phyloP scores from a whole-genome alignment of 2,329 filamentous ascomycete species.

The Rutstroemia sp. region DNA sequence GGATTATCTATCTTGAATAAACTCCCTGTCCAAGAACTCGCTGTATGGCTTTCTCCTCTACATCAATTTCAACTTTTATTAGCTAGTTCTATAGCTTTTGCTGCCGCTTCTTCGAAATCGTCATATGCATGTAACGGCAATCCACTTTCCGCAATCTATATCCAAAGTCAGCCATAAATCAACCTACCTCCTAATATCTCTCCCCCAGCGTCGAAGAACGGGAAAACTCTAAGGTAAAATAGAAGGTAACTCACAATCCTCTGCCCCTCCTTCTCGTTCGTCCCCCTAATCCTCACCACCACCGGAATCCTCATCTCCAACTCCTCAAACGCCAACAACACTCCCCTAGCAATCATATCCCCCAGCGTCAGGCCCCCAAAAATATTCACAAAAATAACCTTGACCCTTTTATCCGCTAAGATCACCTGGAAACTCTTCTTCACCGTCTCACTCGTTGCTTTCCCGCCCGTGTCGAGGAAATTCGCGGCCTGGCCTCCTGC shows the following conservation, averaged over 20 bases:
- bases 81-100: conserved; percentile 55
- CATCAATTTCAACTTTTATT: conserved; percentile 15
- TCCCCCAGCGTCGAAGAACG: not conserved
- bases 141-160: conserved; percentile 56
- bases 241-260: conserved; percentile 41
- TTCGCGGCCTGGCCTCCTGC: conserved; percentile 67
- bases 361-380: conserved; percentile 56
- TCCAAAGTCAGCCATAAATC: not conserved
- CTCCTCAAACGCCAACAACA: conserved; percentile 66
- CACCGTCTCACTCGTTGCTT: conserved; percentile 77
- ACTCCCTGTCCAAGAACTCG: no score
- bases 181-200: not conserved
- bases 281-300: conserved; percentile 70
- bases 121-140: conserved; percentile 65
- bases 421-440: conserved; percentile 69
- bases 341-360: conserved; percentile 73
- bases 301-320: conserved; percentile 60
- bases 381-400: conserved; percentile 65
- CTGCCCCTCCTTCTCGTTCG: conserved; percentile 64
- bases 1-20: no score
- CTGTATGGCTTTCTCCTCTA: not conserved
- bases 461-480: conserved; percentile 85
- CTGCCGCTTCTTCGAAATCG: conserved; percentile 65
- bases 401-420: conserved; percentile 62
- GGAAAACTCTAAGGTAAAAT: not conserved